A percentile compares a stretch with the other conserved stretches of the same genome.
phyloP scores from a whole-genome alignment of 345 rosid genomes.

The Stellera chamaejasme region DNA sequence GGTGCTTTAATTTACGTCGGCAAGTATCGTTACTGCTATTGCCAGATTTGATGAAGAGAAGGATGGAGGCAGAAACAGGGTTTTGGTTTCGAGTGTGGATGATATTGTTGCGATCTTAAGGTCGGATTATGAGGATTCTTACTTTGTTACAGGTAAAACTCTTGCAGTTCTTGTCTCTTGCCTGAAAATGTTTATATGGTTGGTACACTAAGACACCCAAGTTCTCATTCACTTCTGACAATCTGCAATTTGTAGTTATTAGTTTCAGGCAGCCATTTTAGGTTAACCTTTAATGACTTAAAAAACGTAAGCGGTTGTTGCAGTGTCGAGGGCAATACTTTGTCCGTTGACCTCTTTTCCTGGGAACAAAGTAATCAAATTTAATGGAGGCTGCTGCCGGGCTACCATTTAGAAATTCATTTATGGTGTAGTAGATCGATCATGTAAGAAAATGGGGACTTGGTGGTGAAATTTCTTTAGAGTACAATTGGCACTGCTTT shows the following conservation, averaged over 20 bases:
- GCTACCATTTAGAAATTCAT: not conserved
- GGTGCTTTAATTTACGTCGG: not conserved
- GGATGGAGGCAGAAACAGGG: conserved; percentile 22
- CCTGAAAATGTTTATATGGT: not conserved
- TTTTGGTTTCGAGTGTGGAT: conserved; percentile 32
- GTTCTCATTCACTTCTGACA: not conserved
- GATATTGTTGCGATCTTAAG: conserved; percentile 46
- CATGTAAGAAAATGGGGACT: not conserved
- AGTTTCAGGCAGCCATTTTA: no score
- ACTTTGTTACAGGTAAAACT: conserved; percentile 71
- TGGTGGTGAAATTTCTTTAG: no score
- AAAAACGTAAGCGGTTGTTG: no score
- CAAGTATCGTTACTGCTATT: conserved; percentile 1
- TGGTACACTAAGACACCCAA: no score
- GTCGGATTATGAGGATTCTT: conserved; percentile 67
- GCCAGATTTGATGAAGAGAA: conserved; percentile 16
- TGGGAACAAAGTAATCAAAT: no score
- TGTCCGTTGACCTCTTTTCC: no score
- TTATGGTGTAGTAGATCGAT: not conserved
- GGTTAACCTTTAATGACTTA: no score
- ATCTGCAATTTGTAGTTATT: not conserved
- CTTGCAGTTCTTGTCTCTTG: no score
- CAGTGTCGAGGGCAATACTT: no score
- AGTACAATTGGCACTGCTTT: not conserved
- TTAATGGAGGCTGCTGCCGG: no score